Evolutionary conservation across 495 filamentous ascomycete genomes (phyloP).

Genomic region (Xylaria scruposa): DNA sequence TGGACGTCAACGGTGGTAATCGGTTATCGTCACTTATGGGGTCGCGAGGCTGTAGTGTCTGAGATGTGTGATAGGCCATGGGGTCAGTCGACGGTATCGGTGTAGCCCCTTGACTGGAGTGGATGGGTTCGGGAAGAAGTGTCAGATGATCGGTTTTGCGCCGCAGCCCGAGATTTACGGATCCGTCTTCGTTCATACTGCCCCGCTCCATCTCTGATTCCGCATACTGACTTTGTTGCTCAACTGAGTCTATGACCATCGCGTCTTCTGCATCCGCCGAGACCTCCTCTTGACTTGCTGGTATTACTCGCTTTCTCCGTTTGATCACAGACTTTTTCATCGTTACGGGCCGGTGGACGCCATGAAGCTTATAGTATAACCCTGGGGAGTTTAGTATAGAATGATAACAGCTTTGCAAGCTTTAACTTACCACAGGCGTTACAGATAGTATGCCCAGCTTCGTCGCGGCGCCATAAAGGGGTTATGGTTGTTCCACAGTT

Average conservation of each 20-base stretch:
- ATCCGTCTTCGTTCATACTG: constrained; percentile 59
- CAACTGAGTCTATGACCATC: constrained; percentile 49
- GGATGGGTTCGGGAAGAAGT: constrained; percentile 55
- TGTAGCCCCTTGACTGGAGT: constrained; percentile 45
- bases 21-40: constrained; percentile 62
- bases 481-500: constrained; percentile 98
- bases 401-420: constrained; percentile 1
- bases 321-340: constrained; percentile 99
- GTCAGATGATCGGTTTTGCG: constrained; percentile 50
- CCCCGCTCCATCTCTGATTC: constrained; percentile 53
- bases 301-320: constrained; percentile 92
- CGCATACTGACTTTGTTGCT: constrained; percentile 48
- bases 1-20: constrained; percentile 57
- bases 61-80: constrained; percentile 54
- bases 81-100: constrained; percentile 48
- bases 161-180: constrained; percentile 66
- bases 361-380: constrained; percentile 96
- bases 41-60: constrained; percentile 41
- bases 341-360: constrained; percentile 85
- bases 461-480: constrained; percentile 93
- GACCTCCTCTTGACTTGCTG: constrained; percentile 67
- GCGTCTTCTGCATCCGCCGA: constrained; percentile 49
- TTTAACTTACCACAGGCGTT: constrained; percentile 89
- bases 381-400: constrained; percentile 58
- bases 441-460: constrained; percentile 95